Evolutionary conservation across 2,329 filamentous ascomycete species (phyloP), one percentile per base, ranked within the genome.

Genomic region (Aspergillus latus): DNA sequence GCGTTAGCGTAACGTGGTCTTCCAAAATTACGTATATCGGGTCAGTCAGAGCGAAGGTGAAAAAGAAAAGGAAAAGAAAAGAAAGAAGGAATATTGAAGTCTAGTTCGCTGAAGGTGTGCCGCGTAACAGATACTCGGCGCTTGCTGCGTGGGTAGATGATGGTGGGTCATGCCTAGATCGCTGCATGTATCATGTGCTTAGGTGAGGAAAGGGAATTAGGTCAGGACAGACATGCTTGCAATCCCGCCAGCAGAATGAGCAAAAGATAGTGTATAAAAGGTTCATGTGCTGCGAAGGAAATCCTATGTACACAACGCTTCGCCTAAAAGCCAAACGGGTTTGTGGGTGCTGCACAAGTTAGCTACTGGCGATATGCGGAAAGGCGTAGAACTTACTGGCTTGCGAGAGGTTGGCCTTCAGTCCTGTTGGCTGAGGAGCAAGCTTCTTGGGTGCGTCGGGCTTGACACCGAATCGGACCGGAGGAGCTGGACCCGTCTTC

Each of bases 391-490:
- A 92, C 93, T 88, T 87, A 97, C 93, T 99, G 69, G 94, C 94
- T 85, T 95, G 90, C 51, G 89, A 83, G 64, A 99, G 82, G 73
- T 97, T 97, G 55, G 94, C 94, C 78, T 89, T 86, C 66, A 89
- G 82, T 62, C 94, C 94, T 5, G 94, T 99, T 29, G 91, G 83
- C 77, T 97, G 94, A 30, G 92, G 86, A 59, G 84, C 82, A 66
- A 97, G 77, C 73, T 89, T 94, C 75, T 92, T 91, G 30, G 86
- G 78, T 29, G 85, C 78, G 48, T 86, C 84, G 29, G 81, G 78
- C 56, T 84, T 82, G 36, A 96, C 87, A 39, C 94, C 94, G 72
- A 99, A 99, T 58, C 91, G 85, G 15, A 99, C 88, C 26, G 91
- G 86, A 45, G 94, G 94, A 16, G 93, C 81, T 5, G 94, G 94